Conservation (phyloP, 2,329 filamentous ascomycete genomes). For the Cordyceps farinosa region DNA sequence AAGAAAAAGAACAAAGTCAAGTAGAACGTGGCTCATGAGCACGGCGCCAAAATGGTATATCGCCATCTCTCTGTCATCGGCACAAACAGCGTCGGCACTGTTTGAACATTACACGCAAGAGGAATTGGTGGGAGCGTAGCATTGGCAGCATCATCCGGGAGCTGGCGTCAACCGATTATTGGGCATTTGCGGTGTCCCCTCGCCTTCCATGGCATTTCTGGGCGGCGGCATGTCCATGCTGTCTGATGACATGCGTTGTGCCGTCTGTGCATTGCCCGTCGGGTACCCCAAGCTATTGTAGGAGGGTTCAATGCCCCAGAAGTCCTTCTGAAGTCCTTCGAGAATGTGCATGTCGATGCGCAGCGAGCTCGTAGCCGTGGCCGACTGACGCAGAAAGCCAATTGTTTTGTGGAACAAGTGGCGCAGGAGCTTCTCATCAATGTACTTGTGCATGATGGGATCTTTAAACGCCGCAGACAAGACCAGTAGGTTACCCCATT, state of each 20-base stretch:
- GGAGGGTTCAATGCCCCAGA: conserved; percentile 32
- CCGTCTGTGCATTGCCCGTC: conserved; percentile 4
- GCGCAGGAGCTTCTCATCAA: conserved; percentile 54
- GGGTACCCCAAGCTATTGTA: background rate
- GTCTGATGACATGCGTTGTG: conserved; percentile 19
- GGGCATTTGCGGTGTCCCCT: conserved; percentile 7
- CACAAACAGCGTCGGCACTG: background rate
- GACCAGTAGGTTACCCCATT: conserved; percentile 96
- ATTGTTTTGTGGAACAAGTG: conserved; percentile 71
- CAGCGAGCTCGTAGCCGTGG: conserved; percentile 72
- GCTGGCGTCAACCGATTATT: conserved; percentile 7
- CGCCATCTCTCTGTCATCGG: conserved; percentile 7
- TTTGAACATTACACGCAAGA: background rate
- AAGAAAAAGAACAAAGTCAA: background rate
- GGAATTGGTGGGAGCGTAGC: background rate
- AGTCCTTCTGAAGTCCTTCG: conserved; percentile 46
- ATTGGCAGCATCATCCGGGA: background rate
- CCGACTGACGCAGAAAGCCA: conserved; percentile 65
- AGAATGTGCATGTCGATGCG: conserved; percentile 72
- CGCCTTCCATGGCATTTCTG: conserved; percentile 1
- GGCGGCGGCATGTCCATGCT: conserved; percentile 15
- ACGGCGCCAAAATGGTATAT: conserved; percentile 5
- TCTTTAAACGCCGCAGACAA: conserved; percentile 77
- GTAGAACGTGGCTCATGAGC: background rate
- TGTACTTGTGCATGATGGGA: conserved; percentile 52